Evolutionary conservation across 1,284 basidiomycete genomes (phyloP).

Genomic region (Tremellales sp.): DNA sequence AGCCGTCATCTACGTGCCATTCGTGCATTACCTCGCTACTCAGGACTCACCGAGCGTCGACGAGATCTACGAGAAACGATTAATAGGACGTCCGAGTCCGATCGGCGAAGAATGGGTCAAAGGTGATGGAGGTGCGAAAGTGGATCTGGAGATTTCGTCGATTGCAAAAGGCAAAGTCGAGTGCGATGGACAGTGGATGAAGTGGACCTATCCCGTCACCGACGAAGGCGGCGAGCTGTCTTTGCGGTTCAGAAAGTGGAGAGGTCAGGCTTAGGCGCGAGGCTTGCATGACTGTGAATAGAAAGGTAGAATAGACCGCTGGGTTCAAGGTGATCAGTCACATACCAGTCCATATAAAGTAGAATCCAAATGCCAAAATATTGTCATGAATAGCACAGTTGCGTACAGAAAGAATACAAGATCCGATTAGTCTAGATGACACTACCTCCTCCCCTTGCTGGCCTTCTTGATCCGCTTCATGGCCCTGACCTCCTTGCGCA

Average conservation of each 20-base stretch:
- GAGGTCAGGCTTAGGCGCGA: too few species aligned
- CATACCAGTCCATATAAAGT: too few species aligned
- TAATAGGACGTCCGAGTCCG: conserved; percentile 9
- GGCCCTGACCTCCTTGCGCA: conserved; percentile 43
- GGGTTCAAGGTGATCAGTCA: too few species aligned
- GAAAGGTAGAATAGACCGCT: too few species aligned
- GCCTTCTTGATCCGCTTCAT: conserved; percentile 33
- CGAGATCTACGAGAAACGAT: background rate
- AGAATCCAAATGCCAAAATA: too few species aligned
- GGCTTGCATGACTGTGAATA: too few species aligned
- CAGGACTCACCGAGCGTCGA: background rate
- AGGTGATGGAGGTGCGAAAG: conserved; percentile 12
- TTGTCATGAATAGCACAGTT: too few species aligned
- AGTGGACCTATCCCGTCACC: conserved; percentile 17
- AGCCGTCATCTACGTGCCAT: conserved; percentile 69
- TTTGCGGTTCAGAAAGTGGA: conserved; percentile 11
- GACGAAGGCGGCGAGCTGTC: conserved; percentile 5
- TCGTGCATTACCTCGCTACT: conserved; percentile 25
- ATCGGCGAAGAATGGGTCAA: conserved; percentile 15
- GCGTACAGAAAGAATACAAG: too few species aligned
- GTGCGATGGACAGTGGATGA: conserved; percentile 18
- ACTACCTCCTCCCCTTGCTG: conserved; percentile 29
- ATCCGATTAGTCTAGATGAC: too few species aligned
- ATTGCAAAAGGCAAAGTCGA: conserved; percentile 17
- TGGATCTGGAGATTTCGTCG: conserved; percentile 23